Base-by-base conservation (phyloP, 257 asterid genomes). In the Nyctanthes arbortristis region DNA sequence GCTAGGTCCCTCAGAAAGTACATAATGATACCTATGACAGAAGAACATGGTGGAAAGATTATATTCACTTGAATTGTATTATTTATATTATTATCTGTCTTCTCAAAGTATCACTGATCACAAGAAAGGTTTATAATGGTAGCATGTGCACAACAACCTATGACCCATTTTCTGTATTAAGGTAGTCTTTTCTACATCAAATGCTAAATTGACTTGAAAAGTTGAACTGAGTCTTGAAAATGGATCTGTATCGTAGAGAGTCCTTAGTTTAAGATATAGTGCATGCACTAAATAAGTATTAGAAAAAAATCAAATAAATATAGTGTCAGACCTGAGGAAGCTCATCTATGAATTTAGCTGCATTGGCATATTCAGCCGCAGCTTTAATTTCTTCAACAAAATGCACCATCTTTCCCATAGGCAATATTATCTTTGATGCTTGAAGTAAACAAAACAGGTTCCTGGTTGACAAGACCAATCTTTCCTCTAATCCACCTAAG, bases 401-500 rank as follows among this genome's bases (percentile, higher is more conserved):
- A 49, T 3, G 88, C 80, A 13, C 52, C 68, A 5, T 63, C 72
- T 68, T 83, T 83, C 35, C 88, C 88, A 10, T 80, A 83, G 4
- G 78, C 80, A n/a, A 83, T 83, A 35, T 83, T 83, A 0, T 83
- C 88, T 47, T 18, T 67, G 30, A 83, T 83, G 61, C 66, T 83
- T 4, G 72, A 70, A 30, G 79, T 65, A 62, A 83, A 80, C 69
- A 86, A n/a, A 5, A 84, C 81, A 0, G 92, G 92, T 27, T 86
- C 88, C 7, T 86, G 92, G 78, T 85, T 84, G 1, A 86, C 92
- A 0, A 84, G 83, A 0, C 88, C 88, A 4, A 84, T 84, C 52
- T 82, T 78, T 3, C 78, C 83, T 73, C 92, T 73, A 8, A 86
- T 79, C 92, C 92, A 86, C 13, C 80, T 70, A 10, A 86, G 69